phyloP scores from a whole-genome alignment of 768 basidiomycete genomes.

The Calocera cornea region DNA sequence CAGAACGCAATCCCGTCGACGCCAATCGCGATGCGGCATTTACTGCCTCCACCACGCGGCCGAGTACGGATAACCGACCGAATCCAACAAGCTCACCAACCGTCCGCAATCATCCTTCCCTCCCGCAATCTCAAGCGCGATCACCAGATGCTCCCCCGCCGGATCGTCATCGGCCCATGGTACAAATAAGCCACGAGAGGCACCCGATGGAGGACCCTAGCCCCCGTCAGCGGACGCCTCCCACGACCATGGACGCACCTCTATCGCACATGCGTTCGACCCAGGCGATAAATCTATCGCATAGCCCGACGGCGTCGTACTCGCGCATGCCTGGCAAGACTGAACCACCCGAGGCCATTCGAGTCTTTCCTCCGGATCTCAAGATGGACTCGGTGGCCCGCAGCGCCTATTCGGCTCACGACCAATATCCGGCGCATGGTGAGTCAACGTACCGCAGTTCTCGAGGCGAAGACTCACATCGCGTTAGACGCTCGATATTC shows the following conservation, averaged over 20 bases:
- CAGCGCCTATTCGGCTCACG: neutral
- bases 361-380: neutral
- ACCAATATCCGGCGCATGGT: neutral
- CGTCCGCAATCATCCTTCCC: neutral
- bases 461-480: neutral
- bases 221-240: neutral
- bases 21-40: neutral
- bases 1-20: neutral
- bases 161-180: neutral
- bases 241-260: neutral
- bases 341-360: neutral
- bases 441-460: neutral
- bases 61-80: neutral
- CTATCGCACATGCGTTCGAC: neutral
- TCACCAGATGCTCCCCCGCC: neutral
- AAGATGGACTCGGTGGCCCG: neutral
- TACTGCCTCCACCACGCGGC: neutral
- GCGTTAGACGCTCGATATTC: neutral
- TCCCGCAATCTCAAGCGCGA: neutral
- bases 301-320: neutral
- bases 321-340: neutral
- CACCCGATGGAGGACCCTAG: neutral
- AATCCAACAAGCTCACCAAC: neutral
- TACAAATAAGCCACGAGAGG: slow-evolving; percentile 1
- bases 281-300: neutral